Percentiles rank a stretch among this genome's conserved stretches.
Evolutionary conservation across 2,329 filamentous ascomycete genomes (phyloP).

Genomic region (Akanthomyces uredinophilus): DNA sequence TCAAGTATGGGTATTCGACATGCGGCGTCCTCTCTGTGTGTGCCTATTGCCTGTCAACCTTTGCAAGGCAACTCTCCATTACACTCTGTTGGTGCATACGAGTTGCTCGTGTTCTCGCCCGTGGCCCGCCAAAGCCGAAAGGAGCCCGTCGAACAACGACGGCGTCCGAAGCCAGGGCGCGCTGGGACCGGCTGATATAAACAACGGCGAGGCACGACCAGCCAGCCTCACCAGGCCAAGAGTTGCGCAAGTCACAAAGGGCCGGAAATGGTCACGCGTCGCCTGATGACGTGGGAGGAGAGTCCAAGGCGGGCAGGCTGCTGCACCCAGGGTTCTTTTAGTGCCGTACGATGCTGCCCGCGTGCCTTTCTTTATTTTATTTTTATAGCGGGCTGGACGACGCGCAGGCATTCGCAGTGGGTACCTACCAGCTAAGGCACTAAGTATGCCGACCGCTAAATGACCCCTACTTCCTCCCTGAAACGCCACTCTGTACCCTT

Average conservation of each 20-base stretch:
- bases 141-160: background rate
- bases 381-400: no score
- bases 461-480: background rate
- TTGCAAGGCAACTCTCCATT: background rate
- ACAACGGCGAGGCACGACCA: background rate
- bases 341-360: background rate
- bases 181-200: background rate
- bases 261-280: slow-evolving; percentile 4
- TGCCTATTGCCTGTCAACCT: background rate
- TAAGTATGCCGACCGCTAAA: background rate
- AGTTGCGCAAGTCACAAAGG: background rate
- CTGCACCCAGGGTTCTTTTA: background rate
- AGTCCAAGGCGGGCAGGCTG: background rate
- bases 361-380: background rate
- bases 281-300: slow-evolving; percentile 11
- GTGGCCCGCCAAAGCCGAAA: background rate
- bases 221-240: background rate
- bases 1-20: background rate
- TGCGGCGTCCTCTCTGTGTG: background rate
- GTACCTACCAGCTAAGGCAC: no score
- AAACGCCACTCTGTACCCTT: background rate
- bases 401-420: background rate
- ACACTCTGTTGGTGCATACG: background rate
- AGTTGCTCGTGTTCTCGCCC: background rate
- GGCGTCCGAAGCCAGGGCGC: background rate